Evolutionary conservation across 2,329 filamentous ascomycete species (phyloP).

Genomic region (Aspergillus persii): DNA sequence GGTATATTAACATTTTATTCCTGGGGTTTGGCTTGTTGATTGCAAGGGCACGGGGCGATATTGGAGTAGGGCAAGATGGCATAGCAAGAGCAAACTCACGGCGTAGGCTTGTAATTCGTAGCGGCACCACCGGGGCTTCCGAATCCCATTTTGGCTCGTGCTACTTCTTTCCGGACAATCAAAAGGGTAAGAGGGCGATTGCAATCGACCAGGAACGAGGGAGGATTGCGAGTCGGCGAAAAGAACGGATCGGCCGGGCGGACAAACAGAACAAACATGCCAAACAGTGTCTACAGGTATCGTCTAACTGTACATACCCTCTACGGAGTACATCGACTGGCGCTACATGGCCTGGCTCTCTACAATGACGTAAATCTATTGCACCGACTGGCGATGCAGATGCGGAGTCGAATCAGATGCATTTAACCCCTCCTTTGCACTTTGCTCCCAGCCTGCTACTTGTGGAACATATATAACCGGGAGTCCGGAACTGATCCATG

Average conservation of each 20-base stretch:
- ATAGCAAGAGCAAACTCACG: constrained; percentile 52
- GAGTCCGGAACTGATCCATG: background rate
- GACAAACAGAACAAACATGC: constrained; percentile 16
- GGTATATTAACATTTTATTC: constrained; percentile 1
- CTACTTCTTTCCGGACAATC: background rate
- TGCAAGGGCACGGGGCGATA: background rate
- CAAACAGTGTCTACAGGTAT: constrained; percentile 19
- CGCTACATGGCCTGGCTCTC: background rate
- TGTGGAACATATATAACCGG: background rate
- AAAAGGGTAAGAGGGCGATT: background rate
- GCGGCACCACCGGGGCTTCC: constrained; percentile 68
- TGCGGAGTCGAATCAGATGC: background rate
- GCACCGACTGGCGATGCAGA: background rate
- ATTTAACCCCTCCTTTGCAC: background rate
- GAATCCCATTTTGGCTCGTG: constrained; percentile 51
- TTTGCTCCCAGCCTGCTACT: background rate
- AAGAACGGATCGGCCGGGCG: background rate
- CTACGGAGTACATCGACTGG: too few relatives aligned
- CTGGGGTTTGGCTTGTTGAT: background rate
- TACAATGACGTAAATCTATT: background rate
- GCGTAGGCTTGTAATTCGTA: constrained; percentile 65
- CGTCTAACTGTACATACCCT: too few relatives aligned
- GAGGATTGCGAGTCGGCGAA: background rate
- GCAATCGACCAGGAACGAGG: background rate
- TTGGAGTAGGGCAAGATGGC: background rate